Evolutionary conservation across 257 asterid species (phyloP).

Genomic region (Verbena officinalis): DNA sequence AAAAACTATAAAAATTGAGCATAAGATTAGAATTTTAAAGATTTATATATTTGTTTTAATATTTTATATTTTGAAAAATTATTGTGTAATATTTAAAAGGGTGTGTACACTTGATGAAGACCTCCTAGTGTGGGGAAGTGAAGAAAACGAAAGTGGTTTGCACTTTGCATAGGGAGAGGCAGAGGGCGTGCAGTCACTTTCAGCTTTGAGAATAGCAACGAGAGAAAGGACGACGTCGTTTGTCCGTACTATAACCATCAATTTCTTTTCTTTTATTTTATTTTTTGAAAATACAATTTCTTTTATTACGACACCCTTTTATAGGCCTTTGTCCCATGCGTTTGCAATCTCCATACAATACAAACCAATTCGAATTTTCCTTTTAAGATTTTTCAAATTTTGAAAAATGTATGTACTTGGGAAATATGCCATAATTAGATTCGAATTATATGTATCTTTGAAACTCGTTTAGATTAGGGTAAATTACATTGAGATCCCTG

Average conservation of each 20-base stretch:
- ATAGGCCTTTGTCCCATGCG: constrained; percentile 10
- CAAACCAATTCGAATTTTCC: background rate
- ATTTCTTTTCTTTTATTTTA: background rate
- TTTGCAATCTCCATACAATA: background rate
- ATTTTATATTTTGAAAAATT: too few species aligned
- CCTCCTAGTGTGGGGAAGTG: too few species aligned
- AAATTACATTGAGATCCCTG: too few species aligned
- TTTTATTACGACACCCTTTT: background rate
- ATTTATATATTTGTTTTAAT: too few species aligned
- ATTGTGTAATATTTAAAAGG: too few species aligned
- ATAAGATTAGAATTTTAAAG: background rate
- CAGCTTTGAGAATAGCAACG: constrained; percentile 10
- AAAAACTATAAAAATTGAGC: too few species aligned
- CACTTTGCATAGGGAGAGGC: background rate
- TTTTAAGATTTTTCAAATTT: constrained; percentile 17
- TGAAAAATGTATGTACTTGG: background rate
- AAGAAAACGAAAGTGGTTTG: too few species aligned
- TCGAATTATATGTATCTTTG: too few species aligned
- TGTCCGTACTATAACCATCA: background rate
- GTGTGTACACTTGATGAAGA: too few species aligned
- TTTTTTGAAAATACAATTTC: too few species aligned
- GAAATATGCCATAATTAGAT: too few species aligned
- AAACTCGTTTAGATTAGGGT: too few species aligned
- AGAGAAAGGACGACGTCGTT: constrained; percentile 22
- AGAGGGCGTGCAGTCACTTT: constrained; percentile 26